Evolutionary conservation across 2,329 filamentous ascomycete genomes (phyloP).

Genomic region (Emmonsiellopsis sp.): DNA sequence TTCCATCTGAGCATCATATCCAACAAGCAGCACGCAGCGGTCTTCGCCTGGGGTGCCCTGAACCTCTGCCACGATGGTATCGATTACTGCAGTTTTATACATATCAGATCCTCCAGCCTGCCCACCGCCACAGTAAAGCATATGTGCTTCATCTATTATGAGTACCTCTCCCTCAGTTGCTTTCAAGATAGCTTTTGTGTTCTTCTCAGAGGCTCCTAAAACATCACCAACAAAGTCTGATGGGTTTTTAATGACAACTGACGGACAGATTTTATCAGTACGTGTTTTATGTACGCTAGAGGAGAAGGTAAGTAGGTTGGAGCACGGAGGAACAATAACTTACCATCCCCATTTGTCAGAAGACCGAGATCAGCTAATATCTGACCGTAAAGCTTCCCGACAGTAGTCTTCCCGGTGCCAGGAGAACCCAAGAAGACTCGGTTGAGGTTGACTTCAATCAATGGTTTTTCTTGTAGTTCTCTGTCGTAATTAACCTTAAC

Average conservation of each 20-base stretch:
- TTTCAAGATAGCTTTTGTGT: slow-evolving; percentile 63
- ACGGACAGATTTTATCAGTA: not conserved
- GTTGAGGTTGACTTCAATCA: slow-evolving; percentile 56
- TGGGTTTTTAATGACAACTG: slow-evolving; percentile 62
- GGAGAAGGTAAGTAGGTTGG: slow-evolving; percentile 8
- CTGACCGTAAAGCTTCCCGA: slow-evolving; percentile 62
- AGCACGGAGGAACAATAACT: slow-evolving; percentile 10
- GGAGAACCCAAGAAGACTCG: slow-evolving; percentile 62
- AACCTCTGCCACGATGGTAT: slow-evolving; percentile 65
- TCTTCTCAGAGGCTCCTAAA: slow-evolving; percentile 59
- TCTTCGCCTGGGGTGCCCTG: slow-evolving; percentile 63
- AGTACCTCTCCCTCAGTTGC: slow-evolving; percentile 63
- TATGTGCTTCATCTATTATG: slow-evolving; percentile 73
- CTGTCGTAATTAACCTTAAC: slow-evolving; percentile 56
- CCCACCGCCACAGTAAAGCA: slow-evolving; percentile 42
- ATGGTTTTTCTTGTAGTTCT: slow-evolving; percentile 53
- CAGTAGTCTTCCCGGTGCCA: slow-evolving; percentile 68
- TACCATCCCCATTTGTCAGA: slow-evolving; percentile 59
- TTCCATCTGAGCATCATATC: slow-evolving; percentile 61
- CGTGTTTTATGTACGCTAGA: not conserved
- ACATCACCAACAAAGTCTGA: slow-evolving; percentile 60
- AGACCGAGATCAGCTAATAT: slow-evolving; percentile 61
- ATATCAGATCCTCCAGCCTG: slow-evolving; percentile 28
- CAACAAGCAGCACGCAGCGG: slow-evolving; percentile 61
- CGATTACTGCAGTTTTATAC: slow-evolving; percentile 58